A percentile compares a stretch with the other conserved stretches of the same genome.
These are phyloP conservation scores for Persicaria tinctoria DNA, from an alignment of 148 eudicot species.

Conservation along the genomic window DNA sequence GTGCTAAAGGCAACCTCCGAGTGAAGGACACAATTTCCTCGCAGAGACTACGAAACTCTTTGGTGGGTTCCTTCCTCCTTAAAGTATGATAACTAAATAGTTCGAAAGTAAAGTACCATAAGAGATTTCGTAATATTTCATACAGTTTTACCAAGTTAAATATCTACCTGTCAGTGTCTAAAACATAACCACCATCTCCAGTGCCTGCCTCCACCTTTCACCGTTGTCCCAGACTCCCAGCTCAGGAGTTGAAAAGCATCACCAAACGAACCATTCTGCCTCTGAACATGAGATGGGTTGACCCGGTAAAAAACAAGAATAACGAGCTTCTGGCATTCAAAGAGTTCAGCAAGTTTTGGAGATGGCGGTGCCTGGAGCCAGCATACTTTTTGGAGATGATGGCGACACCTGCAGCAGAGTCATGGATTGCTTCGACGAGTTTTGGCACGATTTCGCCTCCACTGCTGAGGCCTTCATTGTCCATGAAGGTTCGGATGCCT, in stretches of 20 bases:
- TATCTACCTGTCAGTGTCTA: neutral
- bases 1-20: conserved; percentile 58
- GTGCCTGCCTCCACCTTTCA: conserved; percentile 30
- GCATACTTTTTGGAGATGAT: conserved; percentile 40
- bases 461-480: conserved; percentile 22
- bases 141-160: no score
- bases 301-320: conserved; percentile 44
- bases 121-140: no score
- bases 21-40: conserved; percentile 34
- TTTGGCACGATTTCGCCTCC: conserved; percentile 32
- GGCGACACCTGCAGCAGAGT: conserved; percentile 38
- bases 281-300: conserved; percentile 37
- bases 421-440: conserved; percentile 19
- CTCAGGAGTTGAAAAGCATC: conserved; percentile 16
- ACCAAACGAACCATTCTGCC: conserved; percentile 35
- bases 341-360: conserved; percentile 27
- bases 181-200: conserved; percentile 30
- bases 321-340: conserved; percentile 26
- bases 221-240: neutral
- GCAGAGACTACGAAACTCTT: conserved; percentile 21
- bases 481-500: conserved; percentile 32
- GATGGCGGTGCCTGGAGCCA: no score
- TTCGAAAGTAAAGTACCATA: conserved; percentile 18
- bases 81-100: conserved; percentile 53
- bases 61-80: conserved; percentile 32